A percentile compares a stretch with the other conserved stretches of the same genome.
phyloP scores from a whole-genome alignment of 495 filamentous ascomycete species.

The Daldinia loculata region DNA sequence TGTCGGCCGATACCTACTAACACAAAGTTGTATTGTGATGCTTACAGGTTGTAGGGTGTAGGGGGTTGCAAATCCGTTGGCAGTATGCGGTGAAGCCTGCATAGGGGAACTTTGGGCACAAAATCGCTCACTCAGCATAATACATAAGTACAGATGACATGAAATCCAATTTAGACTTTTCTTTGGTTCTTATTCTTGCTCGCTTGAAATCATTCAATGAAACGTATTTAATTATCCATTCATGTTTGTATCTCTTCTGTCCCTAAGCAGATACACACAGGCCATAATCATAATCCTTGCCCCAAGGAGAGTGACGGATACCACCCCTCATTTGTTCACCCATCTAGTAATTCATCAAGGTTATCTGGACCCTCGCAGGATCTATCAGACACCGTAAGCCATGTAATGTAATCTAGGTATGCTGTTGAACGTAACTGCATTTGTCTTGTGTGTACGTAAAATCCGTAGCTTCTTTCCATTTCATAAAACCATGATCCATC shows the following conservation, averaged over 20 bases:
- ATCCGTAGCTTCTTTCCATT: constrained; percentile 43
- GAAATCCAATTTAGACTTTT: not conserved
- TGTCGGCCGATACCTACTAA: not conserved
- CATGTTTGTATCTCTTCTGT: constrained; percentile 30
- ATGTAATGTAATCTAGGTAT: constrained; percentile 43
- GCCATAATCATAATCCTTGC: constrained; percentile 16
- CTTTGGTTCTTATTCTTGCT: not conserved
- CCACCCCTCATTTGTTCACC: constrained; percentile 21
- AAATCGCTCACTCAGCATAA: constrained; percentile 6
- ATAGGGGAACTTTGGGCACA: not conserved
- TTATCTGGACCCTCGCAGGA: constrained; percentile 17
- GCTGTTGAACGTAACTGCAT: constrained; percentile 43
- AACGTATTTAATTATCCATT: constrained; percentile 36
- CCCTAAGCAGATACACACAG: constrained; percentile 35
- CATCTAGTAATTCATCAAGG: constrained; percentile 41
- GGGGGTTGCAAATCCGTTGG: not conserved
- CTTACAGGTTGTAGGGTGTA: constrained; percentile 3
- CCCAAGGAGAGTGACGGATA: constrained; percentile 18
- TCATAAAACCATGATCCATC: constrained; percentile 48
- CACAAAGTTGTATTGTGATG: not conserved
- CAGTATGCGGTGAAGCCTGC: constrained; percentile 3
- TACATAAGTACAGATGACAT: not conserved
- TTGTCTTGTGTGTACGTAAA: constrained; percentile 33
- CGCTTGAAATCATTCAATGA: constrained; percentile 21
- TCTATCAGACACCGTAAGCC: constrained; percentile 30